phyloP scores from a whole-genome alignment of 2,329 filamentous ascomycete genomes.

The Coniochaeta hoffmannii region DNA sequence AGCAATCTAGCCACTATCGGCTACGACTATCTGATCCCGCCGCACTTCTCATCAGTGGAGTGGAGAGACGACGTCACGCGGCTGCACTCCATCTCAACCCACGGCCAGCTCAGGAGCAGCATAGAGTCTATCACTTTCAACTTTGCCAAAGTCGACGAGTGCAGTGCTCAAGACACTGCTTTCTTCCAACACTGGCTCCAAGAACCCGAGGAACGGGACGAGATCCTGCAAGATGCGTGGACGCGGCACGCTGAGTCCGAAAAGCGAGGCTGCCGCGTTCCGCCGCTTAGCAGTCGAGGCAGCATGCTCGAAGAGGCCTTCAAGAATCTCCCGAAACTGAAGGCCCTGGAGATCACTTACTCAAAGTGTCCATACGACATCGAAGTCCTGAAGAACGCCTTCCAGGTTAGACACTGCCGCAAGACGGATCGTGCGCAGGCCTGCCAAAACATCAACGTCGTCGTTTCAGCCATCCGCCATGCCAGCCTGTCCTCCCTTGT shows the following conservation, averaged over 20 bases:
- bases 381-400: constrained; percentile 27
- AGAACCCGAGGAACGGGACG: constrained; percentile 27
- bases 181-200: constrained; percentile 29
- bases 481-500: constrained; percentile 27
- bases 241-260: constrained; percentile 28
- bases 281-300: constrained; percentile 26
- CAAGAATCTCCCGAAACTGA: constrained; percentile 30
- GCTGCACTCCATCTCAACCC: constrained; percentile 34
- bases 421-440: constrained; percentile 29
- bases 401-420: constrained; percentile 29
- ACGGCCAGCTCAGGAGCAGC: constrained; percentile 31
- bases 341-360: constrained; percentile 32
- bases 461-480: constrained; percentile 29
- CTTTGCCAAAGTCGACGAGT: constrained; percentile 33
- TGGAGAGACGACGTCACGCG: constrained; percentile 38
- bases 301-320: constrained; percentile 30
- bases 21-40: constrained; percentile 32
- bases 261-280: constrained; percentile 22
- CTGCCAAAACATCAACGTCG: constrained; percentile 29
- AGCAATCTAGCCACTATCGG: constrained; percentile 31
- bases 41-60: constrained; percentile 32
- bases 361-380: constrained; percentile 31
- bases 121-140: constrained; percentile 38
- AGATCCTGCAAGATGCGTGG: constrained; percentile 27
- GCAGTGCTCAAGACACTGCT: constrained; percentile 27